These are phyloP conservation scores for Phlebopus sp. DNA, from an alignment of 1,284 basidiomycete species.

Conservation along the genomic window DNA sequence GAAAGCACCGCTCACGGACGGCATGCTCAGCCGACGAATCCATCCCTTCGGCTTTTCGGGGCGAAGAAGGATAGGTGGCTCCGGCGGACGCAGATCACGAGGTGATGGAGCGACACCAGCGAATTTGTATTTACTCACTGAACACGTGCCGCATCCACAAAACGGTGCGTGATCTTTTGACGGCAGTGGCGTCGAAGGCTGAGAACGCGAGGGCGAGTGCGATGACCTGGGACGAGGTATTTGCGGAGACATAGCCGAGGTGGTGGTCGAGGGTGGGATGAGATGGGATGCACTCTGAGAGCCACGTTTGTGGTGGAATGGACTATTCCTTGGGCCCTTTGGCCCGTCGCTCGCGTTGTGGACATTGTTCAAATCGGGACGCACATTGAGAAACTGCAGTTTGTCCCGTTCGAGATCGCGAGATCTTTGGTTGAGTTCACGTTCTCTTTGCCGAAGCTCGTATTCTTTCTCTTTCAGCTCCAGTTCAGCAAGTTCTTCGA, in stretches of 20 bases:
- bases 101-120: slow-evolving; percentile 30
- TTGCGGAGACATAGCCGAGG: slow-evolving; percentile 10
- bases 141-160: slow-evolving; percentile 62
- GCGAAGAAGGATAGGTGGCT: slow-evolving; percentile 41
- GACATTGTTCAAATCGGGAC: slow-evolving; percentile 19
- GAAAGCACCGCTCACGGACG: slow-evolving; percentile 56
- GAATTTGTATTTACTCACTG: slow-evolving; percentile 47
- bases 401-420: slow-evolving; percentile 56
- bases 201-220: slow-evolving; percentile 26
- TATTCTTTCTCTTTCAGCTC: slow-evolving; percentile 54
- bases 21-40: slow-evolving; percentile 77
- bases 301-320: slow-evolving; percentile 31
- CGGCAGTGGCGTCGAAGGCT: slow-evolving; percentile 24
- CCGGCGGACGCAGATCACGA: slow-evolving; percentile 41
- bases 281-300: slow-evolving; percentile 49
- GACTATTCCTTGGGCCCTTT: slow-evolving; percentile 23
- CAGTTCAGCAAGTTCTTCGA: slow-evolving; percentile 50
- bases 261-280: slow-evolving; percentile 34
- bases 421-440: slow-evolving; percentile 52
- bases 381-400: slow-evolving; percentile 36
- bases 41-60: slow-evolving; percentile 65
- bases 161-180: slow-evolving; percentile 49
- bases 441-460: slow-evolving; percentile 54
- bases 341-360: slow-evolving; percentile 20
- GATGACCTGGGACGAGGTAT: slow-evolving; percentile 18